Evolutionary conservation across 2,329 filamentous ascomycete genomes (phyloP).

Genomic region (Fusarium gaditjirri): DNA sequence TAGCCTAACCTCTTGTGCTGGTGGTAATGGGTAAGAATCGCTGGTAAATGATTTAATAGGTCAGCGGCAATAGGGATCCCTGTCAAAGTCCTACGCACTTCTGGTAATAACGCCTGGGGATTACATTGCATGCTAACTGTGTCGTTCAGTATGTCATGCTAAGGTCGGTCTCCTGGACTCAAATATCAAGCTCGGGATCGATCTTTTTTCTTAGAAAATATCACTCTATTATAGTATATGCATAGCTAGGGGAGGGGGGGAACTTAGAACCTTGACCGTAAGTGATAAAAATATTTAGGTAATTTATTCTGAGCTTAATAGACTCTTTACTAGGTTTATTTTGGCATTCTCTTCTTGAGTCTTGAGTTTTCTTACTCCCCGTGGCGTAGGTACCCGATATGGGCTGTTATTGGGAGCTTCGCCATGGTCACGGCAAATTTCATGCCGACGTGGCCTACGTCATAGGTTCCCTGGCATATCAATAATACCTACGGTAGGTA

Average conservation of each 20-base stretch:
- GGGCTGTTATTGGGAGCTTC: background rate
- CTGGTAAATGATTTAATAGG: slow-evolving; percentile 20
- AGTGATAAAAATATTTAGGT: too few relatives aligned
- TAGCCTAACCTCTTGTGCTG: background rate
- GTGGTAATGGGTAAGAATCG: background rate
- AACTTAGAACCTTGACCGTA: too few relatives aligned
- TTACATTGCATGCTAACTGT: background rate
- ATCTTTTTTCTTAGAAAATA: background rate
- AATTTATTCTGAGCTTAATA: too few relatives aligned
- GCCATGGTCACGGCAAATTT: slow-evolving; percentile 19
- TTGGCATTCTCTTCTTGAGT: too few relatives aligned
- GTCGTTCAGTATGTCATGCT: background rate
- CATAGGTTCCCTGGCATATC: slow-evolving; percentile 5
- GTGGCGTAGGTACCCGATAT: background rate
- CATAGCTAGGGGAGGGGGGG: too few relatives aligned
- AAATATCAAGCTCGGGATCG: background rate
- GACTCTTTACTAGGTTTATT: too few relatives aligned
- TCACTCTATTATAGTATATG: background rate
- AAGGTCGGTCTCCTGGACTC: background rate
- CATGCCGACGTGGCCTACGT: slow-evolving; percentile 28
- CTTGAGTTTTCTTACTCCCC: too few relatives aligned
- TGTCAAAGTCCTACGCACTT: slow-evolving; percentile 3
- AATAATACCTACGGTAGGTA: background rate
- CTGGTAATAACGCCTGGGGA: background rate
- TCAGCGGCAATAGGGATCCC: background rate